phyloP scores from a whole-genome alignment of 805 yeast genomes.

The Pichia nakasei region DNA sequence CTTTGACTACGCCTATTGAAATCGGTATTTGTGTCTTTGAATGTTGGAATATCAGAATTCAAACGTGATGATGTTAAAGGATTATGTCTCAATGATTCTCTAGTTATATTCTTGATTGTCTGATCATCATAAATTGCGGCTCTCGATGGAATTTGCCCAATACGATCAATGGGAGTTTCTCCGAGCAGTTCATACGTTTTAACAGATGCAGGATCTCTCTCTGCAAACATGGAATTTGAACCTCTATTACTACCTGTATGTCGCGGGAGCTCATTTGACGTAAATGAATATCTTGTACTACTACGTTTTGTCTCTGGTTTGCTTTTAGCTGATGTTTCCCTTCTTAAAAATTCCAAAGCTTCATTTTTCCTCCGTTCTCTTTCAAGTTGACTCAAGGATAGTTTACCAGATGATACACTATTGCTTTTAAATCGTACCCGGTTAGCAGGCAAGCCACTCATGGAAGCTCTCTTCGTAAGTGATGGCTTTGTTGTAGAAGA shows the following conservation, averaged over 20 bases:
- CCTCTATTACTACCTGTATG: too few relatives aligned
- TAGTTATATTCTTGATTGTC: slow-evolving; percentile 13
- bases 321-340: slow-evolving; percentile 5
- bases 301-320: not conserved
- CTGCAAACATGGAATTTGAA: too few relatives aligned
- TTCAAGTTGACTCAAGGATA: slow-evolving; percentile 4
- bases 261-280: too few relatives aligned
- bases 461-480: not conserved
- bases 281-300: too few relatives aligned
- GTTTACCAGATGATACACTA: not conserved
- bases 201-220: not conserved
- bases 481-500: not conserved
- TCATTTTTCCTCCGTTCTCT: slow-evolving; percentile 9
- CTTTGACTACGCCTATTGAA: not conserved
- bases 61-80: not conserved
- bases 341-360: slow-evolving; percentile 10
- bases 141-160: slow-evolving; percentile 4
- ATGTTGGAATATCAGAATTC: not conserved
- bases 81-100: slow-evolving; percentile 8
- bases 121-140: slow-evolving; percentile 13
- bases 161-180: slow-evolving; percentile 19
- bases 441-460: not conserved
- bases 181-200: slow-evolving; percentile 21
- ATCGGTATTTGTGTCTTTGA: not conserved
- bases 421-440: not conserved